A percentile compares a stretch with the other conserved stretches of the same genome.
Evolutionary conservation across 108 stramenopile species (phyloP).

Genomic region (Skeletonema potamos): DNA sequence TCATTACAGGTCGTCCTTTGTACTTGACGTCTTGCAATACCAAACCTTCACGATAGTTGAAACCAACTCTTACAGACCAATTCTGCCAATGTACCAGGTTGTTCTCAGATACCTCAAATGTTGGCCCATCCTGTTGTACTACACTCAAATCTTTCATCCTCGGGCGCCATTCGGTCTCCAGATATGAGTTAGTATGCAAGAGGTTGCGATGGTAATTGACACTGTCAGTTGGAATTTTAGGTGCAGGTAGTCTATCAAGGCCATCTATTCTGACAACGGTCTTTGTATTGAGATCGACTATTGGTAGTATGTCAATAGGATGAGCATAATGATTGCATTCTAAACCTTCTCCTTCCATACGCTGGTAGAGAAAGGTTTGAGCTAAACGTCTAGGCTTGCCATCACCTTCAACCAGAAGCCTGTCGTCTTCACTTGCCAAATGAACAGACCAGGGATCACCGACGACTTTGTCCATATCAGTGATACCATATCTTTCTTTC

Average conservation of each 20-base stretch:
- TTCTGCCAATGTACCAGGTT: slow-evolving; percentile 66
- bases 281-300: slow-evolving; percentile 59
- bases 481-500: slow-evolving; percentile 54
- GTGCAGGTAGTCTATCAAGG: slow-evolving; percentile 38
- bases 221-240: slow-evolving; percentile 35
- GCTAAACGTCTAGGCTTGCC: slow-evolving; percentile 51
- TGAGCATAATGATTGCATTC: slow-evolving; percentile 78
- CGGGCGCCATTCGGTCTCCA: slow-evolving; percentile 35
- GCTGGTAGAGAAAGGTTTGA: slow-evolving; percentile 67
- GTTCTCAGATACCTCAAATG: slow-evolving; percentile 55
- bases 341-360: slow-evolving; percentile 43
- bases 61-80: slow-evolving; percentile 68
- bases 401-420: slow-evolving; percentile 26
- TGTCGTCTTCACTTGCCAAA: slow-evolving; percentile 42
- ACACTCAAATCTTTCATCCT: slow-evolving; percentile 48
- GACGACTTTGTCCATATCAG: slow-evolving; percentile 47
- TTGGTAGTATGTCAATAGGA: slow-evolving; percentile 71
- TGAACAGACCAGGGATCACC: slow-evolving; percentile 74
- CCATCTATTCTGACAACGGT: slow-evolving; percentile 59
- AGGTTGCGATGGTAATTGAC: slow-evolving; percentile 65
- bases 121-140: slow-evolving; percentile 67
- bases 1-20: slow-evolving; percentile 55
- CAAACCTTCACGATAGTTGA: slow-evolving; percentile 72
- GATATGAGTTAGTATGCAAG: slow-evolving; percentile 53
- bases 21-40: slow-evolving; percentile 61